A percentile compares a stretch with the other conserved stretches of the same genome.
phyloP scores from a whole-genome alignment of 768 basidiomycete species.

The Boletus rubroflammeus region DNA sequence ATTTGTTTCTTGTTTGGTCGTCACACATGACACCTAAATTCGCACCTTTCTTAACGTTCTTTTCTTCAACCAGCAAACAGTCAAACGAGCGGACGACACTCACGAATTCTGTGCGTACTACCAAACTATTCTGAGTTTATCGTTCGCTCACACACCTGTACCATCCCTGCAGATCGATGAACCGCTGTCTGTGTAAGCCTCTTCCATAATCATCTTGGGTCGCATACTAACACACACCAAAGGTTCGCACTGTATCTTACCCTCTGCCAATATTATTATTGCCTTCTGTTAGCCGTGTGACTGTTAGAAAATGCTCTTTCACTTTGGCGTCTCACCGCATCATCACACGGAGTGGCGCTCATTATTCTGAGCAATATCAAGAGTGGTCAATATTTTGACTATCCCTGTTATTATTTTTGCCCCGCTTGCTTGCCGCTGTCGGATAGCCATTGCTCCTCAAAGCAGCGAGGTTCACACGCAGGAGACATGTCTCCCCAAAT shows the following conservation, averaged over 20 bases:
- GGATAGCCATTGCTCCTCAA: constrained; percentile 25
- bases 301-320: constrained; percentile 51
- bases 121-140: not conserved
- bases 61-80: constrained; percentile 70
- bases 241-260: constrained; percentile 35
- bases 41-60: constrained; percentile 33
- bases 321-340: constrained; percentile 80
- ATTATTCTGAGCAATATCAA: constrained; percentile 81
- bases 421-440: constrained; percentile 31
- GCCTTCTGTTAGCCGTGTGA: constrained; percentile 8
- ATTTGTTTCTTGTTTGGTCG: constrained; percentile 48
- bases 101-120: constrained; percentile 85
- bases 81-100: constrained; percentile 95
- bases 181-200: constrained; percentile 35
- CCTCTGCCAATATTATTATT: constrained; percentile 31
- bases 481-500: constrained; percentile 35
- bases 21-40: constrained; percentile 31
- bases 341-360: constrained; percentile 64
- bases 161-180: constrained; percentile 38
- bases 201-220: constrained; percentile 20
- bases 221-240: constrained; percentile 13
- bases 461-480: constrained; percentile 50
- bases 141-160: constrained; percentile 2
- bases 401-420: constrained; percentile 40
- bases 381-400: constrained; percentile 24